Conservation (phyloP, 352 stramenopile species). For the Globisporangium polare region DNA sequence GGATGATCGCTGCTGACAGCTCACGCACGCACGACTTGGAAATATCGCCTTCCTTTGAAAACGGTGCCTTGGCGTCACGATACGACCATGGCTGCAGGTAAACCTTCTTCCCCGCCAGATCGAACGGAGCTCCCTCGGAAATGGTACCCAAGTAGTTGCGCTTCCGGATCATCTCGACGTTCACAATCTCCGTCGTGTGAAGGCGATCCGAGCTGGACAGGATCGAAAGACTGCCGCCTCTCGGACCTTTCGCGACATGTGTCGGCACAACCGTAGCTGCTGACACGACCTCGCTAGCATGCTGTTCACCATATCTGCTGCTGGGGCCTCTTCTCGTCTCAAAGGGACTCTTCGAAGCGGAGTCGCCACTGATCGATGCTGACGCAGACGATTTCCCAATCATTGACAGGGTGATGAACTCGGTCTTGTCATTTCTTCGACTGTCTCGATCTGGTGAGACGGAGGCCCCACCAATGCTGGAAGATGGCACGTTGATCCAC, state of each 20-base stretch:
- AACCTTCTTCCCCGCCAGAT: slow-evolving; percentile 48
- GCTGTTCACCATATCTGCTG: background rate
- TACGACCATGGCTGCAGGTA: slow-evolving; percentile 83
- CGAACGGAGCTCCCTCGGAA: slow-evolving; percentile 26
- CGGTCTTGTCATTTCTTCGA: background rate
- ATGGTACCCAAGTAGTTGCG: slow-evolving; percentile 52
- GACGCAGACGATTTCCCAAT: slow-evolving; percentile 13
- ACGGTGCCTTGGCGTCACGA: slow-evolving; percentile 51
- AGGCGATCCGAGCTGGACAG: slow-evolving; percentile 26
- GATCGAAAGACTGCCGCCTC: slow-evolving; percentile 15
- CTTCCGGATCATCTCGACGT: slow-evolving; percentile 66
- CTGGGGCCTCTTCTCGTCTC: background rate
- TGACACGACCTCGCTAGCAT: background rate
- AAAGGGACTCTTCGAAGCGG: background rate
- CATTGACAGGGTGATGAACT: slow-evolving; percentile 22
- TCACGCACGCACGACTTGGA: slow-evolving; percentile 56
- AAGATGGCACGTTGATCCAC: slow-evolving; percentile 43
- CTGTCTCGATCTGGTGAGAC: slow-evolving; percentile 12
- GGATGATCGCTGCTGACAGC: slow-evolving; percentile 36
- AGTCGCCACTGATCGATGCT: background rate
- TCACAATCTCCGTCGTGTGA: slow-evolving; percentile 37
- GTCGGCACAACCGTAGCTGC: slow-evolving; percentile 36
- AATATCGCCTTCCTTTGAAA: slow-evolving; percentile 42
- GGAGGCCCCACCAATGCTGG: background rate
- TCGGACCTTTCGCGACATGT: slow-evolving; percentile 14